A percentile compares a stretch with the other conserved stretches of the same genome.
These are phyloP conservation scores for Silene uniflora DNA, from an alignment of 148 eudicot species.

Conservation along the genomic window DNA sequence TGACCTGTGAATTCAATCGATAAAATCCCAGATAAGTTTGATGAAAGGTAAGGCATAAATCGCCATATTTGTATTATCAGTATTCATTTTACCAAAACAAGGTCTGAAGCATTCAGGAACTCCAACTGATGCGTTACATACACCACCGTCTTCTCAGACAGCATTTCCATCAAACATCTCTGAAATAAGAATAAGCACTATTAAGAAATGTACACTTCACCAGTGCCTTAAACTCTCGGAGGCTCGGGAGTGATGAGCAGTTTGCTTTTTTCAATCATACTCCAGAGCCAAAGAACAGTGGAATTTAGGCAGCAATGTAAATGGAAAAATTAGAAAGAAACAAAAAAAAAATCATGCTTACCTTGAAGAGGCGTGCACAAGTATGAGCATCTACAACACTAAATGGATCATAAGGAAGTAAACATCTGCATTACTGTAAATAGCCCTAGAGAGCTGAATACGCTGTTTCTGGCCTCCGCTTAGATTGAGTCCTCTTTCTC, in stretches of 20 bases:
- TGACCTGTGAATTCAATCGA: conserved; percentile 41
- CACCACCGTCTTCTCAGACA: conserved; percentile 64
- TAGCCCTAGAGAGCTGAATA: conserved; percentile 80
- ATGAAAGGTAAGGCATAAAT: not conserved
- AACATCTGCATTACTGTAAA: conserved; percentile 71
- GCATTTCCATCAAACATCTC: conserved; percentile 61
- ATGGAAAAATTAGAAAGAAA: not conserved
- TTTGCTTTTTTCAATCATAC: no score
- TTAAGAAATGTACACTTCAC: not conserved
- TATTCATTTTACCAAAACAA: conserved; percentile 60
- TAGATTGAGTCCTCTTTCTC: conserved; percentile 81
- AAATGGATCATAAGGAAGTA: conserved; percentile 92
- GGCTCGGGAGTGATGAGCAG: not conserved
- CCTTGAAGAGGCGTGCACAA: conserved; percentile 83
- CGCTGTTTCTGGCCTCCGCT: conserved; percentile 97
- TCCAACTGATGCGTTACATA: conserved; percentile 91
- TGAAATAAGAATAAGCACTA: conserved; percentile 30
- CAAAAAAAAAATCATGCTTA: conserved; percentile 22
- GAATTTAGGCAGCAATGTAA: no score
- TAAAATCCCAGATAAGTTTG: not conserved
- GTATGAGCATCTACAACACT: conserved; percentile 97
- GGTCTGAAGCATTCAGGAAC: conserved; percentile 73
- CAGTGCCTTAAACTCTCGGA: not conserved
- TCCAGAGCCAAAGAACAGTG: no score
- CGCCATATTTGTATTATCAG: not conserved